Percentiles rank a stretch among this genome's conserved stretches.
These are phyloP conservation scores for Boehmeria nivea DNA, from an alignment of 306 rosid genomes.

Conservation along the genomic window DNA sequence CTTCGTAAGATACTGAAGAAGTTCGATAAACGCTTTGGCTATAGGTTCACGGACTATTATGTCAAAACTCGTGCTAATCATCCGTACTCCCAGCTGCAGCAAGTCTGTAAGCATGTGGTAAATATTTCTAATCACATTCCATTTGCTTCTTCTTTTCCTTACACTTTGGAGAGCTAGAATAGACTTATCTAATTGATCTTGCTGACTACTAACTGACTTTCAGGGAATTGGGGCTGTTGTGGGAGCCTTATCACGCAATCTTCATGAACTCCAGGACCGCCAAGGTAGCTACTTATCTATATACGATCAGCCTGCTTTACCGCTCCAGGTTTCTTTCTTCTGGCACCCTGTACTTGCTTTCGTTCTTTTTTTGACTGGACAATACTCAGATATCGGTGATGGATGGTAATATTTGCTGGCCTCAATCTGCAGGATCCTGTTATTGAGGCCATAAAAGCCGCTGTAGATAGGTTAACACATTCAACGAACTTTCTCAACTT, in stretches of 20 bases:
- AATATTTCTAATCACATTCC: slow-evolving; percentile 29
- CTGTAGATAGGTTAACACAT: slow-evolving; percentile 76
- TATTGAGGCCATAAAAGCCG: slow-evolving; percentile 71
- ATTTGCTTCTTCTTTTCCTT: too few species aligned
- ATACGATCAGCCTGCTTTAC: slow-evolving; percentile 79
- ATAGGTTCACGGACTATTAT: slow-evolving; percentile 83
- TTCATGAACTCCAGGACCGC: slow-evolving; percentile 94
- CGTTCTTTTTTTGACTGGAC: not conserved
- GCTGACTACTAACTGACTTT: slow-evolving; percentile 25
- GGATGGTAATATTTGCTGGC: slow-evolving; percentile 16
- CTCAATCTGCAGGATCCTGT: slow-evolving; percentile 81
- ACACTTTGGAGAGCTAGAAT: not conserved
- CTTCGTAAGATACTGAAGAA: slow-evolving; percentile 97
- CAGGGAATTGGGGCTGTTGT: slow-evolving; percentile 98
- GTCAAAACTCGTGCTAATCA: slow-evolving; percentile 97
- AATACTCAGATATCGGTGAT: slow-evolving; percentile 9
- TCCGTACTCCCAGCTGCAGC: slow-evolving; percentile 97
- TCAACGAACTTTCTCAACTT: slow-evolving; percentile 95
- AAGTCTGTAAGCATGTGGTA: slow-evolving; percentile 99
- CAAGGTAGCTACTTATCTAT: slow-evolving; percentile 96
- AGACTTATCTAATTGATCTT: slow-evolving; percentile 20
- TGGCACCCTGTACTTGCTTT: slow-evolving; percentile 1
- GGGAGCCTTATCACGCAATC: slow-evolving; percentile 96
- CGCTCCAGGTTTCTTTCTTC: slow-evolving; percentile 73
- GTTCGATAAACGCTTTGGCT: slow-evolving; percentile 94